Conservation (phyloP, 179 eudicot genomes). For the Silene noctiflora region DNA sequence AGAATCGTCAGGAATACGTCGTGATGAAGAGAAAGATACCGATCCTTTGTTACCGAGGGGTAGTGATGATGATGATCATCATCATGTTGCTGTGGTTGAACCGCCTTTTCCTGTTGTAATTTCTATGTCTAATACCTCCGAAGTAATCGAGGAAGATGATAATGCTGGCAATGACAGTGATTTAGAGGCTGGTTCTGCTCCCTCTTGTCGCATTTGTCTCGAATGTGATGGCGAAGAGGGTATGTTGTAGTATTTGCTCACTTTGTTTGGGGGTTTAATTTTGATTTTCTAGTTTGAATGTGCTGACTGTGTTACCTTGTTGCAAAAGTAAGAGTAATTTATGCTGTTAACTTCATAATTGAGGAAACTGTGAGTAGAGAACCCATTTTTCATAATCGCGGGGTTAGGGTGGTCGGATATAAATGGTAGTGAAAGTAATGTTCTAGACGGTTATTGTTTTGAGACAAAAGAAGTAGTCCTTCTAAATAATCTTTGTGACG, state of each 20-base stretch:
- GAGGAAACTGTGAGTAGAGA: neutral
- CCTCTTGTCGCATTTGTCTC: conserved; percentile 81
- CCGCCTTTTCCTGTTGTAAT: conserved; percentile 20
- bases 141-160: conserved; percentile 39
- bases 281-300: neutral
- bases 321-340: neutral
- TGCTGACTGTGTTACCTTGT: neutral
- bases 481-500: neutral
- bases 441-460: neutral
- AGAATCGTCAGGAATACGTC: conserved; percentile 34
- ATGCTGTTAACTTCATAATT: neutral
- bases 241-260: neutral
- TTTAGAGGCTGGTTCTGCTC: conserved; percentile 55
- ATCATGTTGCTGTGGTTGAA: conserved; percentile 5
- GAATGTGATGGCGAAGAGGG: conserved; percentile 82
- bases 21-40: conserved; percentile 40
- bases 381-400: neutral
- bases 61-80: conserved; percentile 18
- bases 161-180: conserved; percentile 19
- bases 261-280: neutral
- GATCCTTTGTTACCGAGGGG: conserved; percentile 57
- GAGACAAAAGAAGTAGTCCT: neutral
- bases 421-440: neutral
- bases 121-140: conserved; percentile 20
- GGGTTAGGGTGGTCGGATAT: too few relatives aligned